A percentile compares a stretch with the other conserved stretches of the same genome.
These are phyloP conservation scores for Lotmaria passim DNA, from an alignment of 208 protist genomes.

Conservation along the genomic window DNA sequence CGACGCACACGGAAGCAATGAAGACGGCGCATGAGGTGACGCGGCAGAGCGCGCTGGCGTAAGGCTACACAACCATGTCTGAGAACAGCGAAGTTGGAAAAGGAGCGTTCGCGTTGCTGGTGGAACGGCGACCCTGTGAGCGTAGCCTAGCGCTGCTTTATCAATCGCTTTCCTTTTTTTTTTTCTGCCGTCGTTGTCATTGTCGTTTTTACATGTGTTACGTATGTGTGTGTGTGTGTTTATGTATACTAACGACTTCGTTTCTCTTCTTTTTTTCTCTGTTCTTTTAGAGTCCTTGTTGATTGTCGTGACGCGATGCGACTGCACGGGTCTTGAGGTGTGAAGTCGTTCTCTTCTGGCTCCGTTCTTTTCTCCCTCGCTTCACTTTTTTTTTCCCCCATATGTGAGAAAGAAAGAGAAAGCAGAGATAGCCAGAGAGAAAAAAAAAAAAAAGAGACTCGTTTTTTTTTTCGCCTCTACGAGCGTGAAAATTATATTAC, in stretches of 20 bases:
- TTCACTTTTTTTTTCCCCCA: too few species aligned
- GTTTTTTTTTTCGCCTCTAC: background rate
- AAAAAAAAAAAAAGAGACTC: too few species aligned
- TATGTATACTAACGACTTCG: too few species aligned
- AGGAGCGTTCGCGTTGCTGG: too few species aligned
- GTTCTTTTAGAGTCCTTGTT: conserved; percentile 1
- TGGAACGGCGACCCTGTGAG: too few species aligned
- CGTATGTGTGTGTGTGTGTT: too few species aligned
- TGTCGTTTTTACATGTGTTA: background rate
- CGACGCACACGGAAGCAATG: conserved; percentile 38
- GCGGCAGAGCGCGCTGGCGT: conserved; percentile 35
- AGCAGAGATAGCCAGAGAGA: too few species aligned
- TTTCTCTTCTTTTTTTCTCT: conserved; percentile 18
- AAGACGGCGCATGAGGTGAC: conserved; percentile 44
- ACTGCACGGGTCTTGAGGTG: background rate
- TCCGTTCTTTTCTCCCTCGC: background rate
- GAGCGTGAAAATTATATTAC: too few species aligned
- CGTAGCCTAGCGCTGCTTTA: too few species aligned
- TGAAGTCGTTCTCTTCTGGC: background rate
- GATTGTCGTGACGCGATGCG: background rate
- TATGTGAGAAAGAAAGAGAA: too few species aligned
- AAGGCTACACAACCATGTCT: background rate
- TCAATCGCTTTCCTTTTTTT: background rate
- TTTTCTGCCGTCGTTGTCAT: background rate
- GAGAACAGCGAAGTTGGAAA: too few species aligned